Conservation (phyloP, 2,329 filamentous ascomycete genomes). For the Xylariaceae sp. region DNA sequence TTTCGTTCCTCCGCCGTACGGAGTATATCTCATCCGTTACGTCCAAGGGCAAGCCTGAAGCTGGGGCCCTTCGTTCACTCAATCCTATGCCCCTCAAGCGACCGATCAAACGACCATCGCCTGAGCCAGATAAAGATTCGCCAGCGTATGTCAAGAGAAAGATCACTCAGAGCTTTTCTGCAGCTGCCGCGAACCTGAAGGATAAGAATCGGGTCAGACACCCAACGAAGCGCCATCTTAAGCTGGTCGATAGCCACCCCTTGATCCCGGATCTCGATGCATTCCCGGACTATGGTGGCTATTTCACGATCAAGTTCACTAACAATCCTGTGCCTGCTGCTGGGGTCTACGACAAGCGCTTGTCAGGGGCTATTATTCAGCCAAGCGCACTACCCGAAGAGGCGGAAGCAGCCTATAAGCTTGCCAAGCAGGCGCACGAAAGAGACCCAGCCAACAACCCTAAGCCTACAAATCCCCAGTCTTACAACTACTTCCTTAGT, state of each 20-base stretch:
- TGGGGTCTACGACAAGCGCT: constrained; percentile 54
- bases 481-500: constrained; percentile 64
- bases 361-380: constrained; percentile 58
- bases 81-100: constrained; percentile 41
- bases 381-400: constrained; percentile 54
- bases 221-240: constrained; percentile 55
- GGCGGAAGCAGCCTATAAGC: constrained; percentile 50
- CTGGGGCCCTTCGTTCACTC: constrained; percentile 50
- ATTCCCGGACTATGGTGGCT: constrained; percentile 66
- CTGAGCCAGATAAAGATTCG: constrained; percentile 56
- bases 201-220: constrained; percentile 53
- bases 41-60: constrained; percentile 47
- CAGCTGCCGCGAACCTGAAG: constrained; percentile 51
- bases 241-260: constrained; percentile 56
- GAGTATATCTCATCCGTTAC: constrained; percentile 79
- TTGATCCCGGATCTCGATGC: constrained; percentile 62
- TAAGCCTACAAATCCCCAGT: constrained; percentile 54
- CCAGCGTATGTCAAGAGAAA: constrained; percentile 64
- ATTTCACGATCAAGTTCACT: constrained; percentile 65
- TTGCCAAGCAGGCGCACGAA: constrained; percentile 51
- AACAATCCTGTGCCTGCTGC: constrained; percentile 57
- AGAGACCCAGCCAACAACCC: constrained; percentile 53
- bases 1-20: constrained; percentile 91
- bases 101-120: constrained; percentile 48
- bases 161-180: constrained; percentile 60